Base-by-base conservation (phyloP, 2,329 filamentous ascomycete genomes). In the Elsinoe fawcettii region DNA sequence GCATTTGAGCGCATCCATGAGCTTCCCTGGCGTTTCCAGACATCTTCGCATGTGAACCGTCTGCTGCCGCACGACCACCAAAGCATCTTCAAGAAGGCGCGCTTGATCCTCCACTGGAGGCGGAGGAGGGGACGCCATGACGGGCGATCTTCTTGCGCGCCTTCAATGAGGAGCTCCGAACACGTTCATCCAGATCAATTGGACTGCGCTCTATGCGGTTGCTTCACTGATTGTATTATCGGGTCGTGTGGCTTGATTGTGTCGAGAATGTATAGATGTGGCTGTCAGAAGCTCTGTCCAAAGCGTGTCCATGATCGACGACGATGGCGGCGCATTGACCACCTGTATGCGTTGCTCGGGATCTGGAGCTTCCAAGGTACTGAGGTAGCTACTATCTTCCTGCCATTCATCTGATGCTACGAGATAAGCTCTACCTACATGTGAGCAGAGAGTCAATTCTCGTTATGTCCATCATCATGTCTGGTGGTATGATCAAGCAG, bases 1-100 rank as follows among this genome's bases (percentile, higher is more conserved):
- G 88, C 92, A 97, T 77, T 99, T 99, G 68, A 99, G 83, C 67
- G 93, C 93, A 79, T 99, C 93, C 93, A 99, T 99, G 64, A 99
- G 85, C 81, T 99, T 99, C 63, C 93, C 92, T 5, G 93, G 91
- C 8, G 90, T 95, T 71, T 99, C 95, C 60, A 99, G 81, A 68
- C 91, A 97, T 78, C 95, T 92, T 77, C 92, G 90, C 93, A 99
- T 99, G 71, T 96, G 81, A 68, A 85, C 84, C 59, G 92, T 93
- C 82, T 99, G 95, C 76, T 97, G 92, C 75, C 92, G 89, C 74
- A 99, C 95, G 55, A 96, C 92, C 61, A 88, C 84, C 74, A 97
- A 79, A 69, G 95, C 93, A 86, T 99, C 93, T 77, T 99, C 93
- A 66, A 99, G 86, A 77, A 99, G 83, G 68, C 91, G 88, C 68